phyloP scores from a whole-genome alignment of 345 rosid genomes.

The Carallia pectinifolia region DNA sequence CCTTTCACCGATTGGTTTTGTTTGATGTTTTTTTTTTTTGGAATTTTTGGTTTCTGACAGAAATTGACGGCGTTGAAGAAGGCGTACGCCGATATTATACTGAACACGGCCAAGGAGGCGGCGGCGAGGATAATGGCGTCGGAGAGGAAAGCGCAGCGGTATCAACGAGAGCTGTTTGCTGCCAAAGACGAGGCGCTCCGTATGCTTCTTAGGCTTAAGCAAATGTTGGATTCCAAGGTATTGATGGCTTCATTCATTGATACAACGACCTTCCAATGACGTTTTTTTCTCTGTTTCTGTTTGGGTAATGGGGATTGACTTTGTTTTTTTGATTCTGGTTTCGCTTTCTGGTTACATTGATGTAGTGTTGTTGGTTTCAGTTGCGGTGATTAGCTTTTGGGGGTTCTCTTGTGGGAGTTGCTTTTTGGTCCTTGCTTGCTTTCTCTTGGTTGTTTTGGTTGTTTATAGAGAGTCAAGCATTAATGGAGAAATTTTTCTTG shows the following conservation, averaged over 20 bases:
- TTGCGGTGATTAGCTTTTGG: background rate
- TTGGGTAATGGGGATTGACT: background rate
- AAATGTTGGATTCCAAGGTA: slow-evolving; percentile 85
- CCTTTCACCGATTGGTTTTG: background rate
- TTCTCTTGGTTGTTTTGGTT: background rate
- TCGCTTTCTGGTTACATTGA: slow-evolving; percentile 2
- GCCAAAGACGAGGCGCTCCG: slow-evolving; percentile 76
- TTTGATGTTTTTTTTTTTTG: slow-evolving; percentile 15
- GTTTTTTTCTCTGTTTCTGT: background rate
- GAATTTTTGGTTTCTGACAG: slow-evolving; percentile 33
- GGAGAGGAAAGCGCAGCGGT: slow-evolving; percentile 68
- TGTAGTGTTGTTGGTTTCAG: slow-evolving; percentile 6
- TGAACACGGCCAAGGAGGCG: slow-evolving; percentile 88
- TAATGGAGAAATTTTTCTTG: background rate
- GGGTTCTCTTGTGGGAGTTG: background rate
- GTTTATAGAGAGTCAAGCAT: slow-evolving; percentile 3
- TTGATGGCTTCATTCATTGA: slow-evolving; percentile 6
- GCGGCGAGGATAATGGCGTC: slow-evolving; percentile 83
- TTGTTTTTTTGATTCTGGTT: slow-evolving; percentile 7
- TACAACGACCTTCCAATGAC: background rate
- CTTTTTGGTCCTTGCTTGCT: slow-evolving; percentile 1
- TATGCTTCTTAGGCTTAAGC: slow-evolving; percentile 76
- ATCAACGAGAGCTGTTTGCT: slow-evolving; percentile 60
- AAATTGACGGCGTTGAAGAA: slow-evolving; percentile 80
- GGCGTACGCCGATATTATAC: slow-evolving; percentile 90